Evolutionary conservation across 2,329 filamentous ascomycete species (phyloP).

Genomic region (Diaporthe australafricana): DNA sequence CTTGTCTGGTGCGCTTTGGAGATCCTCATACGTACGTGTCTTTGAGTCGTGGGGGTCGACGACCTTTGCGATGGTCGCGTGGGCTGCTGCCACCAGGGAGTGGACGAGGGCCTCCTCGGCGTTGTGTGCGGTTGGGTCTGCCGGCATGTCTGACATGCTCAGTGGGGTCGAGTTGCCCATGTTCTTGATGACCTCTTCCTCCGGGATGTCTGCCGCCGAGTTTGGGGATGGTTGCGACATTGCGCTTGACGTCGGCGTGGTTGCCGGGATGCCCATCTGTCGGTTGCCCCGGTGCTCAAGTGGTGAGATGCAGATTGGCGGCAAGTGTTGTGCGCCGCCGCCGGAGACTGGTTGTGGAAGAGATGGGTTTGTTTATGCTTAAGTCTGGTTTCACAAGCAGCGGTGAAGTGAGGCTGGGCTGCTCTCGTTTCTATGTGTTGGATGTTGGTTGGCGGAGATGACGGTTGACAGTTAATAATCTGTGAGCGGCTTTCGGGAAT

Average conservation of each 20-base stretch:
- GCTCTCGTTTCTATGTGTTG: background rate
- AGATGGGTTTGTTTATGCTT: too few relatives aligned
- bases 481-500: background rate
- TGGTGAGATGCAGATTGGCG: too few relatives aligned
- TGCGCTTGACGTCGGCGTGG: background rate
- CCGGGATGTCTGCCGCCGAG: background rate
- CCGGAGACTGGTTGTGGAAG: too few relatives aligned
- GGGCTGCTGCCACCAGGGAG: background rate
- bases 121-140: background rate
- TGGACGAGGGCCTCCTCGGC: background rate
- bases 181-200: background rate
- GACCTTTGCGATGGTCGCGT: constrained; percentile 3
- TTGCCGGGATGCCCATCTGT: too few relatives aligned
- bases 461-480: background rate
- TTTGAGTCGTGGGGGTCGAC: background rate
- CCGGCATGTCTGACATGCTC: constrained; percentile 1
- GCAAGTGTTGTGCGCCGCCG: background rate
- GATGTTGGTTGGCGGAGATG: background rate
- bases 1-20: background rate
- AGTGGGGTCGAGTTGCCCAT: background rate
- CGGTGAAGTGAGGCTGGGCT: background rate
- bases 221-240: background rate
- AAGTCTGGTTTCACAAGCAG: too few relatives aligned
- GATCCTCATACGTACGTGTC: background rate
- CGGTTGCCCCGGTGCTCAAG: background rate